Evolutionary conservation across 768 basidiomycete genomes (phyloP).

Genomic region (Dioszegia hungarica): DNA sequence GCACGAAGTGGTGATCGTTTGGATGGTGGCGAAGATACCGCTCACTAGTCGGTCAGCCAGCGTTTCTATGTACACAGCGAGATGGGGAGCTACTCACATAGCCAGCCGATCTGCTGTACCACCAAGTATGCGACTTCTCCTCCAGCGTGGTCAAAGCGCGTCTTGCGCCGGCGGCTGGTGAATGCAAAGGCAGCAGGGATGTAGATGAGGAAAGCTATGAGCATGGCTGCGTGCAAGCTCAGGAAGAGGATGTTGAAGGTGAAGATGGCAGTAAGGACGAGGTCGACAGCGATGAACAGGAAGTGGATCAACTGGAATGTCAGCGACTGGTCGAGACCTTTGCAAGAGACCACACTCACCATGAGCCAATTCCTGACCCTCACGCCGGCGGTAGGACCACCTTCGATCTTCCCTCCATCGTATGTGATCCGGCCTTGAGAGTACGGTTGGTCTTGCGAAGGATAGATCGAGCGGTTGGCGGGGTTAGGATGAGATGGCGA

Average conservation of each 20-base stretch:
- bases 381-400: not conserved
- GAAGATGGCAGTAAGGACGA: too few species aligned
- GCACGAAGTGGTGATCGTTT: not conserved
- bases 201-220: constrained; percentile 10
- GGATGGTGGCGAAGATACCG: not conserved
- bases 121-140: constrained; percentile 20
- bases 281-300: too few species aligned
- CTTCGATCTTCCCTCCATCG: not conserved
- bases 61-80: not conserved
- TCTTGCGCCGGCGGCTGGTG: not conserved
- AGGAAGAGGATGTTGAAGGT: not conserved
- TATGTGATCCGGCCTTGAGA: not conserved
- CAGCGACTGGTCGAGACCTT: too few species aligned
- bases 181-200: constrained; percentile 14
- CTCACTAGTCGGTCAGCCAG: not conserved
- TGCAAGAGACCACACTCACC: too few species aligned
- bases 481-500: too few species aligned
- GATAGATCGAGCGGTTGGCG: too few species aligned
- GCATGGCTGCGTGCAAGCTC: not conserved
- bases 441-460: too few species aligned
- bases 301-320: too few species aligned
- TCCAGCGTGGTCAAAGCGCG: constrained; percentile 14
- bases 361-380: not conserved
- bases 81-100: constrained; percentile 11
- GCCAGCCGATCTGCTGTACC: constrained; percentile 9